These are phyloP conservation scores for Lactarius pseudohatsudake DNA, from an alignment of 768 basidiomycete species.

Conservation along the genomic window DNA sequence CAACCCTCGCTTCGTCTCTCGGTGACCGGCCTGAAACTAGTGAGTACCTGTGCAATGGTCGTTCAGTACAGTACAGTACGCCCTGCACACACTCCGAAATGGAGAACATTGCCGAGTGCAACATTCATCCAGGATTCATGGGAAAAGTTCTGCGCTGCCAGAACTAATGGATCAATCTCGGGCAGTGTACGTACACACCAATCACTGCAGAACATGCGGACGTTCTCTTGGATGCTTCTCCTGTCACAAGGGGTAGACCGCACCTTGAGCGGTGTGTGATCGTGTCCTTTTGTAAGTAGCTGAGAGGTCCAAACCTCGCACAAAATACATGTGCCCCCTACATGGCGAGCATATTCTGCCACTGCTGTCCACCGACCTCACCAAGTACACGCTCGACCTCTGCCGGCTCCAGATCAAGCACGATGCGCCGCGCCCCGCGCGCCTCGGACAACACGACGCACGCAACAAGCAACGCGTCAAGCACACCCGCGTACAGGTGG, in stretches of 20 bases:
- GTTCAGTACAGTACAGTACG: background rate
- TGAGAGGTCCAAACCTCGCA: background rate
- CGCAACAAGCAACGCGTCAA: constrained; percentile 77
- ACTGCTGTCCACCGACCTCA: constrained; percentile 68
- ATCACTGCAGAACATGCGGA: background rate
- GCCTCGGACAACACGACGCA: constrained; percentile 74
- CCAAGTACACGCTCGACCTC: constrained; percentile 86
- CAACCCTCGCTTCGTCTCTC: background rate
- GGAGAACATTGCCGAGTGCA: background rate
- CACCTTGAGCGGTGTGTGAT: constrained; percentile 2
- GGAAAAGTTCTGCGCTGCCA: background rate
- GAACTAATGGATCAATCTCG: background rate
- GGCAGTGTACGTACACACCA: constrained; percentile 1
- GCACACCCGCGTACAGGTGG: constrained; percentile 61
- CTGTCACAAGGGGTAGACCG: constrained; percentile 5
- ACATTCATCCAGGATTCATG: background rate
- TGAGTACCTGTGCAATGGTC: background rate
- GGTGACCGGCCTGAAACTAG: background rate
- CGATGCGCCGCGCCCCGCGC: constrained; percentile 64
- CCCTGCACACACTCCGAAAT: background rate
- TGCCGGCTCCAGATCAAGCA: constrained; percentile 78
- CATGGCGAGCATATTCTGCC: constrained; percentile 54
- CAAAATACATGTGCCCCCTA: background rate
- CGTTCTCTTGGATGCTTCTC: constrained; percentile 5
- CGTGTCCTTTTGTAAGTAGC: background rate